phyloP scores from a whole-genome alignment of 495 filamentous ascomycete species.

The Poronia punctata region DNA sequence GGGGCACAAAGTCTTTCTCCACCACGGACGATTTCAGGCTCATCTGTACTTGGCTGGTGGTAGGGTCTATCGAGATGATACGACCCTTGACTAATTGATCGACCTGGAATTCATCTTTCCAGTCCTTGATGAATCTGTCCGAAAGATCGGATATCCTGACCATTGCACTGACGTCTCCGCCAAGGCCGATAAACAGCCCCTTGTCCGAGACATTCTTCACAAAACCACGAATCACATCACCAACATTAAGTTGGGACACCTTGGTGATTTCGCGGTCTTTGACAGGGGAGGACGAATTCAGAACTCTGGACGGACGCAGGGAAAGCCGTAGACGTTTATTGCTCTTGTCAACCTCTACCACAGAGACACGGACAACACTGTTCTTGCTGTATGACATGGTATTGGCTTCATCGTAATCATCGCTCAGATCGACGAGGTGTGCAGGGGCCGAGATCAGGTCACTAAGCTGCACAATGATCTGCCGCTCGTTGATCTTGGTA shows the following conservation, averaged over 20 bases:
- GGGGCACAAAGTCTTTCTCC: constrained; percentile 68
- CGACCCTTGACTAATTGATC: constrained; percentile 87
- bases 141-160: constrained; percentile 82
- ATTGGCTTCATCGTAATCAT: constrained; percentile 74
- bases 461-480: constrained; percentile 78
- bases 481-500: constrained; percentile 76
- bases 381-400: constrained; percentile 61
- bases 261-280: constrained; percentile 72
- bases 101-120: constrained; percentile 80
- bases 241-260: constrained; percentile 61
- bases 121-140: constrained; percentile 86
- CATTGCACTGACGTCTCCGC: constrained; percentile 71
- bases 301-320: constrained; percentile 74
- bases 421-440: constrained; percentile 68
- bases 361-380: constrained; percentile 75
- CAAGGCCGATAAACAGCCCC: constrained; percentile 76
- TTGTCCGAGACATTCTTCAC: constrained; percentile 79
- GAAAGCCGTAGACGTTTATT: constrained; percentile 82
- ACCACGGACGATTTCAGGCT: constrained; percentile 78
- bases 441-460: constrained; percentile 67
- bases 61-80: constrained; percentile 58
- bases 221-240: constrained; percentile 82
- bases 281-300: constrained; percentile 78
- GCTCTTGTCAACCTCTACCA: constrained; percentile 68
- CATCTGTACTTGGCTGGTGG: constrained; percentile 69